A percentile compares a stretch with the other conserved stretches of the same genome.
These are phyloP conservation scores for Cyclospora cayetanensis DNA, from an alignment of 169 alveolate species.

Conservation along the genomic window DNA sequence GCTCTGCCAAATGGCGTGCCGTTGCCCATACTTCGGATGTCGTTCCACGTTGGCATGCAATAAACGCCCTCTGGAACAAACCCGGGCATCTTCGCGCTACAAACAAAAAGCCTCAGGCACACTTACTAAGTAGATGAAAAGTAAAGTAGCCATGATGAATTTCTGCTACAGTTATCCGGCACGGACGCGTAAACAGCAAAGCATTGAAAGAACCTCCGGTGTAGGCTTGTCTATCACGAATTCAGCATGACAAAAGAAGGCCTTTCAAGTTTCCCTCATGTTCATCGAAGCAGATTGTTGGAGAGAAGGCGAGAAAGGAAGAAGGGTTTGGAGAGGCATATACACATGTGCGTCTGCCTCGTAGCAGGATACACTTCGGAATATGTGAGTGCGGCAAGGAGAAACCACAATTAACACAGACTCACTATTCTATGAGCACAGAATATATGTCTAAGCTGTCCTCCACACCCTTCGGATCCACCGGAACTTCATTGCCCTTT, in stretches of 20 bases:
- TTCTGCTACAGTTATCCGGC: no score
- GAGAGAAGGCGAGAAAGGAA: not conserved
- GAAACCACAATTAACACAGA: not conserved
- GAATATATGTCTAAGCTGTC: slow-evolving; percentile 18
- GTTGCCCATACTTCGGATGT: not conserved
- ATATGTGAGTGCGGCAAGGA: not conserved
- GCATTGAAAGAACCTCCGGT: no score
- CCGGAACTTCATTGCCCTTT: not conserved
- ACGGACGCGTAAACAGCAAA: no score
- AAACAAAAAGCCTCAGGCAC: no score
- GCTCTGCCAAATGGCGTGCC: not conserved
- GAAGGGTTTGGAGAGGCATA: not conserved
- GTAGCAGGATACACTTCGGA: not conserved
- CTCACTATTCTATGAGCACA: slow-evolving; percentile 54
- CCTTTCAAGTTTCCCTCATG: not conserved
- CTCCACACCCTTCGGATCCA: not conserved
- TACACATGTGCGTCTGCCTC: not conserved
- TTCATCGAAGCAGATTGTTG: not conserved
- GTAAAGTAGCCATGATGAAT: no score
- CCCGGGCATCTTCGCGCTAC: slow-evolving; percentile 11
- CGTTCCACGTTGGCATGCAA: slow-evolving; percentile 51
- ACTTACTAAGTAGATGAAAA: no score
- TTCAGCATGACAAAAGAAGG: not conserved
- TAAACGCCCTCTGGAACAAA: slow-evolving; percentile 44
- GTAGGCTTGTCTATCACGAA: not conserved